Evolutionary conservation across 202 grass and related monocot species (phyloP).

Genomic region (Setaria italica): DNA sequence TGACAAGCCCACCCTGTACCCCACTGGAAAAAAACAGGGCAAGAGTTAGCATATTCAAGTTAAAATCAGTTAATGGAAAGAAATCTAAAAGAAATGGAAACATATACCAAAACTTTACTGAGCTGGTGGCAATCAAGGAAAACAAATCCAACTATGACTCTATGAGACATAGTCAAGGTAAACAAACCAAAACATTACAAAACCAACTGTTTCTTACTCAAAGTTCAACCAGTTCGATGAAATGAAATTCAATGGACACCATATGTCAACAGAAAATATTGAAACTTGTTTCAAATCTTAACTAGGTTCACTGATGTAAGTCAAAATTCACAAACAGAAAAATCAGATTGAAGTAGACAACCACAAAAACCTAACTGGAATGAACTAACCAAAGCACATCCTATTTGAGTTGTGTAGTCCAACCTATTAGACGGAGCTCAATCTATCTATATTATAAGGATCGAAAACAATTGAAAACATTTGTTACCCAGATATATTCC

Average conservation of each 20-base stretch:
- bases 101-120: not conserved
- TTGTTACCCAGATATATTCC: too few species aligned
- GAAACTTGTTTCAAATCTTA: conserved; percentile 1
- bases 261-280: not conserved
- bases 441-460: too few species aligned
- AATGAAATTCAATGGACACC: not conserved
- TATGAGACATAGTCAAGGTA: not conserved
- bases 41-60: conserved; percentile 34
- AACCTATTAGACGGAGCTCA: not conserved
- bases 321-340: not conserved
- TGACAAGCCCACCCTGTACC: conserved; percentile 62
- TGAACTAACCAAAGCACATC: not conserved
- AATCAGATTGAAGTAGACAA: not conserved
- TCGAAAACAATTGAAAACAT: too few species aligned
- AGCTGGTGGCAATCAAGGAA: not conserved
- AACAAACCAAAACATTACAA: not conserved
- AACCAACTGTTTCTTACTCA: not conserved
- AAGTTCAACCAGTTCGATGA: not conserved
- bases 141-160: not conserved
- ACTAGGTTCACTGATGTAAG: not conserved
- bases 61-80: conserved; percentile 27
- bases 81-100: conserved; percentile 1
- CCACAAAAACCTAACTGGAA: not conserved
- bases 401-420: not conserved
- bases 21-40: conserved; percentile 49